These are phyloP conservation scores for Bryum argenteum DNA, from an alignment of 225 moss, liverwort and hornwort species.

Conservation along the genomic window DNA sequence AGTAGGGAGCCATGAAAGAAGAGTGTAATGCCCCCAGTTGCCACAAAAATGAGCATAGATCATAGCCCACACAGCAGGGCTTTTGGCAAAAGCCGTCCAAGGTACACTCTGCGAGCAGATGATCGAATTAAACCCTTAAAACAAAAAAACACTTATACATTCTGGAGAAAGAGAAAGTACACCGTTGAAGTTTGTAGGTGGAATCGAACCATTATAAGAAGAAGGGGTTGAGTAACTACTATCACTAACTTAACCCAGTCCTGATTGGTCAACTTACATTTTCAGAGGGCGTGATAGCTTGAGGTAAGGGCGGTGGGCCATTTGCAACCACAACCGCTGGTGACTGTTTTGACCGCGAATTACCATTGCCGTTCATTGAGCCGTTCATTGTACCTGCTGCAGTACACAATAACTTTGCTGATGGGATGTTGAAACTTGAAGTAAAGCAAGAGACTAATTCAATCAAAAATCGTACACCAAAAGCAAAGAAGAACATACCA, in stretches of 20 bases:
- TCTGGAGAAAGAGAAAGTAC: not conserved
- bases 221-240: no score
- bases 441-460: conserved; percentile 8
- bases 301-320: conserved; percentile 25
- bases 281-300: conserved; percentile 25
- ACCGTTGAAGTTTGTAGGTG: no score
- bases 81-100: conserved; percentile 80
- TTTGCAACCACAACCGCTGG: conserved; percentile 30
- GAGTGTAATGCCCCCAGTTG: conserved; percentile 75
- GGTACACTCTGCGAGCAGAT: conserved; percentile 59
- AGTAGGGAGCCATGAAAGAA: conserved; percentile 68
- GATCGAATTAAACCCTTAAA: not conserved
- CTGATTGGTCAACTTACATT: conserved; percentile 32
- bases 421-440: conserved; percentile 30
- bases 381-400: conserved; percentile 39
- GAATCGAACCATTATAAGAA: no score
- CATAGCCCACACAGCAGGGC: conserved; percentile 95
- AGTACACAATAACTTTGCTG: conserved; percentile 22
- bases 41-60: conserved; percentile 98
- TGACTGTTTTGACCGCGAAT: conserved; percentile 32
- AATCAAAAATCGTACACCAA: conserved; percentile 8
- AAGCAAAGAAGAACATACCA: conserved; percentile 37
- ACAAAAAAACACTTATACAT: no score
- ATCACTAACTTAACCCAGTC: not conserved
- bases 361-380: conserved; percentile 39